Base-by-base conservation (phyloP, 1,139 yeast species). In the Hyphopichia buzzinii region DNA sequence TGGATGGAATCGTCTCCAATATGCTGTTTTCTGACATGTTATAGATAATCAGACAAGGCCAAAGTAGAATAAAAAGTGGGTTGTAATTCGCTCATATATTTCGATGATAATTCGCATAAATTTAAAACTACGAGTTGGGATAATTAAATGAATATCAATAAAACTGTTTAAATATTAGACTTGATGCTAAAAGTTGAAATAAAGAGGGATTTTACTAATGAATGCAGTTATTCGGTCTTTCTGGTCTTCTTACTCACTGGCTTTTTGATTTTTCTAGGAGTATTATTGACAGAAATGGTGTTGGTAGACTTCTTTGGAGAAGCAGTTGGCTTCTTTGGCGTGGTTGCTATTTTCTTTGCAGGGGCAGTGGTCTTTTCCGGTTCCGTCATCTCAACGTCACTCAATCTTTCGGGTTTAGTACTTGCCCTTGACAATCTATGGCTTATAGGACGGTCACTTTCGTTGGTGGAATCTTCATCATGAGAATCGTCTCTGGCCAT, bases 401-500 rank as follows among this genome's bases (percentile, higher is more conserved):
- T 19, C n/a, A 31, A 33, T 30, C 39, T 30, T 8, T 17, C 26
- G 4, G 34, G 29, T 26, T 26, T 26, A 14, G 37, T 26, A 8
- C 37, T 26, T 15, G 34, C 11, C 16, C 39, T 36, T 4, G 33
- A 21, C 22, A 30, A 30, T 30, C 26, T 22, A 15, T 26, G 19
- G 8, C 31, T 30, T 8, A 30, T 30, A 3, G 31, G 43, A 30
- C 21, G 24, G 25, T 33, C 36, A 8, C 24, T 23, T 16, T 33
- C 42, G 19, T 28, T 27, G 14, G 34, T 21, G 5, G 37, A 34
- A 22, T 48, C 44, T 26, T 52, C 58, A 34, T 56, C 59, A 31
- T 49, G 48, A 23, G 43, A 40, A 15, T 55, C 55, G 30, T 73
- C 73, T 8, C 65, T 49, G 36, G 54, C 57, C 50, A 83, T 82